A percentile compares a stretch with the other conserved stretches of the same genome.
phyloP scores from a whole-genome alignment of 345 rosid genomes.

The Hibiscus tridactylites region DNA sequence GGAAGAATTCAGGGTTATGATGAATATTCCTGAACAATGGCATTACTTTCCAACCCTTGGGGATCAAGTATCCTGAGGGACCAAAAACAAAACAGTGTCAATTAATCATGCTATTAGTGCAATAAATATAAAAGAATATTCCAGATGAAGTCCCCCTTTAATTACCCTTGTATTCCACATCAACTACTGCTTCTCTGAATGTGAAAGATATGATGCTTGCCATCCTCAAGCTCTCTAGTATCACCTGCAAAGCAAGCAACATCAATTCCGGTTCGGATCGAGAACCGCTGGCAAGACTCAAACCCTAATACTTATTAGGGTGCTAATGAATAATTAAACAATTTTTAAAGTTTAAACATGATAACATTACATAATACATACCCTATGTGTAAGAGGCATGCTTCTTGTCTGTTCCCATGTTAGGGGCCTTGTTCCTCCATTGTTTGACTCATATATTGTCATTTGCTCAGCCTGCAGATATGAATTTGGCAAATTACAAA shows the following conservation, averaged over 20 bases:
- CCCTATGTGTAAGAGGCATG: conserved; percentile 71
- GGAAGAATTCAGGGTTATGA: conserved; percentile 61
- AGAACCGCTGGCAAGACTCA: too few species aligned
- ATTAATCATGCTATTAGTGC: too few species aligned
- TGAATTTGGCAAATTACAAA: not conserved
- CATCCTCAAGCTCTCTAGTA: conserved; percentile 75
- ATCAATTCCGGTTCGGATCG: not conserved
- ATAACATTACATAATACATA: conserved; percentile 9
- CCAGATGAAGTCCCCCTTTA: not conserved
- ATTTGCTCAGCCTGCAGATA: conserved; percentile 58
- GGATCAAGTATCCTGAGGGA: conserved; percentile 64
- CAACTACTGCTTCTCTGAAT: conserved; percentile 79
- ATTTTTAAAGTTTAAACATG: not conserved
- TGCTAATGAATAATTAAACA: too few species aligned
- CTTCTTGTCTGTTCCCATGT: conserved; percentile 78
- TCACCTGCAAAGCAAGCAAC: conserved; percentile 25
- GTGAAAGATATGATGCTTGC: conserved; percentile 90
- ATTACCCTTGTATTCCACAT: conserved; percentile 80
- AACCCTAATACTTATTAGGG: too few species aligned
- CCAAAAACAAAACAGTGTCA: too few species aligned
- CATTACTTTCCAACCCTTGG: conserved; percentile 99
- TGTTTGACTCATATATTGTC: conserved; percentile 37
- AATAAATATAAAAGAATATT: conserved; percentile 7
- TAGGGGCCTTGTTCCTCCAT: conserved; percentile 39
- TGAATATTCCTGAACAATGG: conserved; percentile 95